Base-by-base conservation (phyloP, 2,329 filamentous ascomycete species). In the Aspergillus hiratsukae region DNA sequence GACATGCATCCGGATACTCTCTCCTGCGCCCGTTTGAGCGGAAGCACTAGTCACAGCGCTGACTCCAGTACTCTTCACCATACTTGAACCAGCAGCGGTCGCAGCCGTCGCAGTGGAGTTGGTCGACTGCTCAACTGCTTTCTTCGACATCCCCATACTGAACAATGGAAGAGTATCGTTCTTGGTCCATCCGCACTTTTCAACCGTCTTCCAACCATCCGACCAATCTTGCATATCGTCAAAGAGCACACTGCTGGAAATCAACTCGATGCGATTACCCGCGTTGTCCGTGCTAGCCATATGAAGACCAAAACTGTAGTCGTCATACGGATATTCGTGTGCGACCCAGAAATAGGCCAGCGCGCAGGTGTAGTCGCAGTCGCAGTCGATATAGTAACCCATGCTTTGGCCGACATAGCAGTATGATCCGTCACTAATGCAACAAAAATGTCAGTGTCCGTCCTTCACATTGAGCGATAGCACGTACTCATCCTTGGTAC, bases 311-410 rank as follows among this genome's bases (percentile, higher is more conserved):
- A 61, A 31, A 1, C 14, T 17, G 56, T 56, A 58, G 17, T 46
- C 23, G 25, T 52, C 50, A n/a, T 57, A 58, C 23, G 58, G 58
- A 45, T 61, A 58, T 40, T 35, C 25, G 21, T 61, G 52, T 14
- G 5, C 11, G 19, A 53, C 56, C 52, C 54, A 61, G 50, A 54
- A 53, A 41, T 55, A 54, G 17, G 56, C 58, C 7, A 56, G 27
- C 2, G 53, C 56, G 23, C 56, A 60, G 28, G n/a, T 46, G 53
- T 48, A 55, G 23, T 29, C n/a, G 53, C 56, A 60, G 27, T 19
- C 23, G 21, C 51, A 57, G 10, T 57, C 41, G 6, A 29, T 1
- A 4, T 51, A 49, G n/a, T 55, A 48, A 19, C 50, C 11, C 2
- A 23, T 19, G 31, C 49, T 56, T 17, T 57, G 49, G 8, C 48